A percentile compares a stretch with the other conserved stretches of the same genome.
Evolutionary conservation across 1,284 basidiomycete species (phyloP).

Genomic region (Pisolithus thermaeus): DNA sequence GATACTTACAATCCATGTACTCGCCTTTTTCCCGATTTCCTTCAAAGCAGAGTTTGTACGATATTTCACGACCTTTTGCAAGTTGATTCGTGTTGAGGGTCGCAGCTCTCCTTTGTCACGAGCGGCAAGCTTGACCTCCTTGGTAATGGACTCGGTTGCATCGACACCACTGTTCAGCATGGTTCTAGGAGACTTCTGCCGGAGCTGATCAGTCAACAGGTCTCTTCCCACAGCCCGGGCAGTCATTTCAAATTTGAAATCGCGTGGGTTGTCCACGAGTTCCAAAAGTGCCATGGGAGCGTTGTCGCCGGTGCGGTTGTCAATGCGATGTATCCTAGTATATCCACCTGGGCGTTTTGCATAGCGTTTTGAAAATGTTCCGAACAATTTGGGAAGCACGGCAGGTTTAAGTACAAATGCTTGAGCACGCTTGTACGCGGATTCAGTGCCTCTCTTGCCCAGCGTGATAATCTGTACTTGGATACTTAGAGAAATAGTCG

Average conservation of each 20-base stretch:
- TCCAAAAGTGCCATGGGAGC: slow-evolving; percentile 91
- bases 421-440: slow-evolving; percentile 59
- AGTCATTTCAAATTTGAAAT: slow-evolving; percentile 83
- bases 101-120: slow-evolving; percentile 44
- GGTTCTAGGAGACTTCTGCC: slow-evolving; percentile 35
- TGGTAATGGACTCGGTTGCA: slow-evolving; percentile 40
- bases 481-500: slow-evolving; percentile 7
- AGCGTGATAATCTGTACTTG: slow-evolving; percentile 75
- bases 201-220: slow-evolving; percentile 50
- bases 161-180: slow-evolving; percentile 48
- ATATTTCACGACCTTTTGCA: slow-evolving; percentile 63
- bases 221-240: slow-evolving; percentile 83
- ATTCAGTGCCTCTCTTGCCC: slow-evolving; percentile 75
- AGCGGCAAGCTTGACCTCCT: slow-evolving; percentile 38
- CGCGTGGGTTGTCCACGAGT: slow-evolving; percentile 90
- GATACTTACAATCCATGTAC: slow-evolving; percentile 43
- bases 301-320: slow-evolving; percentile 87
- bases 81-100: slow-evolving; percentile 59
- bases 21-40: slow-evolving; percentile 41
- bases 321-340: slow-evolving; percentile 90
- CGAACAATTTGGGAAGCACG: slow-evolving; percentile 78
- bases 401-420: slow-evolving; percentile 71
- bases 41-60: slow-evolving; percentile 38
- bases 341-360: slow-evolving; percentile 86
- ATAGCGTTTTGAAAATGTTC: slow-evolving; percentile 79